Base-by-base conservation (phyloP, 345 rosid genomes). In the Eutrema yunnanense region DNA sequence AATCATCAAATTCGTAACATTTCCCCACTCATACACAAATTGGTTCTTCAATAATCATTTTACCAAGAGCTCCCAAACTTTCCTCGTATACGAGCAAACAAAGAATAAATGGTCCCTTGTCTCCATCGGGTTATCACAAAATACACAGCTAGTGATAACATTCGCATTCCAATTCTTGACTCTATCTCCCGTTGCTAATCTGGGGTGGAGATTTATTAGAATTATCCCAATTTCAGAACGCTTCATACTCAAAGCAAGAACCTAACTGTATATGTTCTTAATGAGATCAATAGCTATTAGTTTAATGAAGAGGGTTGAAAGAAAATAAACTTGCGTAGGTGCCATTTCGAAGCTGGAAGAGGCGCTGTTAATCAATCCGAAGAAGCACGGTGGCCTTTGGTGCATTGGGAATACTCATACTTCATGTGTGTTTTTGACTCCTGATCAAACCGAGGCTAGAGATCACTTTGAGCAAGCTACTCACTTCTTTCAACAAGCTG, bases 151-250 rank as follows among this genome's bases (percentile, higher is more conserved):
- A 16, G 16, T 16, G 16, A 16, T 16, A 16, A 16, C 16, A 16
- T 16, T 16, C 16, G 16, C 16, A 16, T 16, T 16, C 16, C 16
- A 16, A 16, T 16, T 16, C 16, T 16, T 16, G 16, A 16, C 16
- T 16, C 16, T 16, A 16, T 16, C 16, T 16, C 16, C 16, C 16
- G 0, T 16, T 16, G 16, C 16, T 16, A 16, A 16, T 16, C 16
- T 94, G 97, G 98, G 96, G 90, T 58, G 96, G 96, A 33, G 85
- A 92, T 65, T 62, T 94, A 75, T 50, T 94, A 78, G 98, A 94
- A 82, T 36, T 91, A 77, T 85, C 97, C 48, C 98, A 89, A 84
- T 88, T 89, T 79, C 92, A 91, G 79, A 79, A 49, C 19, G 49
- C 80, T 34, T 34, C 82, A 7, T 95, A 88, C 52, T 80, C 92